Conservation (phyloP, 345 rosid species). For the Diplotaxis tenuifolia region DNA sequence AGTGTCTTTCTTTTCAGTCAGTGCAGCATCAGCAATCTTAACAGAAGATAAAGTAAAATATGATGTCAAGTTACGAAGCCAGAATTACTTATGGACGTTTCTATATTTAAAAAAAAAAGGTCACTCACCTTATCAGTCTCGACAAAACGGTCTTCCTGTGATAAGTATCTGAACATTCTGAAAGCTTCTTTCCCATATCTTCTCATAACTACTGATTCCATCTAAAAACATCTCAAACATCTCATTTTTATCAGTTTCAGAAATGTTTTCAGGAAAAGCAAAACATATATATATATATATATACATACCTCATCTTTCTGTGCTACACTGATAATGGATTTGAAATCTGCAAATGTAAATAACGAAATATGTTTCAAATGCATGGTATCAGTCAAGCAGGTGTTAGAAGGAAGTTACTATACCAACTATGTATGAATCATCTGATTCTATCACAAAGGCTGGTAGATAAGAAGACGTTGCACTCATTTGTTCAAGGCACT, state of each 20-base stretch:
- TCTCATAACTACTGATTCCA: conserved; percentile 69
- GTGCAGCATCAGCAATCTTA: conserved; percentile 64
- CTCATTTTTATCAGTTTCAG: conserved; percentile 9
- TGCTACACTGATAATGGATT: conserved; percentile 60
- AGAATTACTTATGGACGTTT: neutral
- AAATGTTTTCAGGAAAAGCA: neutral
- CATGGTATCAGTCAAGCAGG: neutral
- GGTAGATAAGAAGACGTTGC: conserved; percentile 39
- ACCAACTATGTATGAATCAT: conserved; percentile 62
- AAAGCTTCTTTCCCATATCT: conserved; percentile 70
- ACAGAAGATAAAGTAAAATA: conserved; percentile 5
- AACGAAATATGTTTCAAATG: neutral
- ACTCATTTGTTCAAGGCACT: conserved; percentile 55
- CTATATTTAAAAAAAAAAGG: neutral
- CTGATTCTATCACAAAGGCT: conserved; percentile 42
- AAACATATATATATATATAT: neutral
- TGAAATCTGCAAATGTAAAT: conserved; percentile 53
- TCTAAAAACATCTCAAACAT: conserved; percentile 40
- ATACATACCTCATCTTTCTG: conserved; percentile 79
- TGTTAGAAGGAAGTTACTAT: conserved; percentile 15
- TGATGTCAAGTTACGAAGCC: neutral
- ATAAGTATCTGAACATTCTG: conserved; percentile 73
- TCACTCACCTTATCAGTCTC: conserved; percentile 73
- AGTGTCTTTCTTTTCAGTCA: conserved; percentile 70
- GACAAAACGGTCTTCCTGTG: conserved; percentile 46